Percentiles rank a stretch among this genome's conserved stretches.
Conservation (phyloP, 73 alveolate species). For the Blepharisma stoltei region DNA sequence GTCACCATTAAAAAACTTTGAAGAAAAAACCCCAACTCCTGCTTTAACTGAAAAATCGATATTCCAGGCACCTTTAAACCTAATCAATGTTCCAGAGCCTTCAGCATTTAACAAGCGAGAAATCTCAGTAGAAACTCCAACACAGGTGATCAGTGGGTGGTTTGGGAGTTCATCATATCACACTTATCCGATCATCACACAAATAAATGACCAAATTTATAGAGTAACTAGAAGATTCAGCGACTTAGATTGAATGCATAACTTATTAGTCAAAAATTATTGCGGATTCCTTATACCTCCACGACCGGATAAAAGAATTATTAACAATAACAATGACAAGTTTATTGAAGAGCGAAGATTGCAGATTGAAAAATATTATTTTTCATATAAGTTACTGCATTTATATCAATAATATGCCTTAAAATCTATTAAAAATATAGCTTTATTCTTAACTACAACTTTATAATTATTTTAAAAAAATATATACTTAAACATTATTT, state of each 20-base stretch:
- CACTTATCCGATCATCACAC: neutral
- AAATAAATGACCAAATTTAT: neutral
- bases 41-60: no score
- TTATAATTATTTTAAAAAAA: no score
- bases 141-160: neutral
- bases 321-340: neutral
- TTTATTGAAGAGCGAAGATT: slow-evolving; percentile 24
- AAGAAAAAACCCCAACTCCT: no score
- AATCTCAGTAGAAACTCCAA: slow-evolving; percentile 14
- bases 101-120: neutral
- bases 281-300: slow-evolving; percentile 16
- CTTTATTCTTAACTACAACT: no score
- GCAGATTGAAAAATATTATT: slow-evolving; percentile 6
- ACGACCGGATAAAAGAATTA: slow-evolving; percentile 10
- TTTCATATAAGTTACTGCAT: no score
- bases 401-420: no score
- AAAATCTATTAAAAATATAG: no score
- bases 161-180: neutral
- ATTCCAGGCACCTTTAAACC: no score
- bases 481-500: slow-evolving; percentile 9
- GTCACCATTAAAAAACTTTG: no score
- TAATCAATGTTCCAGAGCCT: neutral
- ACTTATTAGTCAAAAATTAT: neutral
- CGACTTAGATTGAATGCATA: slow-evolving; percentile 27
- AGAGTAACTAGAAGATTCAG: slow-evolving; percentile 12